These are phyloP conservation scores for Hemileccinum impolitum DNA, from an alignment of 768 basidiomycete species.

Conservation along the genomic window DNA sequence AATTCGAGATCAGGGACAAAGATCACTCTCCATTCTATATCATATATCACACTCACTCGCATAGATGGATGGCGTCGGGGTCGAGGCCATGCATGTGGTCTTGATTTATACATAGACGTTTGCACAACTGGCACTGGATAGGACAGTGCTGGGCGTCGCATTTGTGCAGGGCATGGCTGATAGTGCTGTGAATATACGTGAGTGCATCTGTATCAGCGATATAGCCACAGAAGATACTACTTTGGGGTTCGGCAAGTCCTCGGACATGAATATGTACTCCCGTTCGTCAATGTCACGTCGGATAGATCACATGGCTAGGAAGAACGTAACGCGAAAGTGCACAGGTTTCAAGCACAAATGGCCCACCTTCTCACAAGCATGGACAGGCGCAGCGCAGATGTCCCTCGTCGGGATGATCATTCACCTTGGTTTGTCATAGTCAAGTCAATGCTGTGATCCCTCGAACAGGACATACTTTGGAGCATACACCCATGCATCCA, in stretches of 20 bases:
- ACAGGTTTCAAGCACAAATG: not conserved
- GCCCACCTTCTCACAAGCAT: constrained; percentile 53
- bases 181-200: constrained; percentile 34
- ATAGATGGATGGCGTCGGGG: constrained; percentile 44
- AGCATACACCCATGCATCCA: constrained; percentile 53
- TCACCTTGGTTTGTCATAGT: constrained; percentile 32
- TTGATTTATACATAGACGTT: constrained; percentile 43
- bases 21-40: too few relatives aligned
- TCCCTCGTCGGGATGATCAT: constrained; percentile 47
- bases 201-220: not conserved
- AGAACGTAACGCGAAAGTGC: not conserved
- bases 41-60: constrained; percentile 45
- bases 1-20: not conserved
- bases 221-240: constrained; percentile 19
- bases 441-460: not conserved
- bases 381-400: constrained; percentile 48
- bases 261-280: constrained; percentile 37
- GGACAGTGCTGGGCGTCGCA: constrained; percentile 56
- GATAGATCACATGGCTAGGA: constrained; percentile 42
- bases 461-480: constrained; percentile 36
- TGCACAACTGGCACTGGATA: constrained; percentile 51
- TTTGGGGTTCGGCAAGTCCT: constrained; percentile 41
- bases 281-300: constrained; percentile 27
- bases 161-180: constrained; percentile 42
- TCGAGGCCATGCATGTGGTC: constrained; percentile 54